Evolutionary conservation across 2,329 filamentous ascomycete genomes (phyloP).

Genomic region (Domatiomyces globalis): DNA sequence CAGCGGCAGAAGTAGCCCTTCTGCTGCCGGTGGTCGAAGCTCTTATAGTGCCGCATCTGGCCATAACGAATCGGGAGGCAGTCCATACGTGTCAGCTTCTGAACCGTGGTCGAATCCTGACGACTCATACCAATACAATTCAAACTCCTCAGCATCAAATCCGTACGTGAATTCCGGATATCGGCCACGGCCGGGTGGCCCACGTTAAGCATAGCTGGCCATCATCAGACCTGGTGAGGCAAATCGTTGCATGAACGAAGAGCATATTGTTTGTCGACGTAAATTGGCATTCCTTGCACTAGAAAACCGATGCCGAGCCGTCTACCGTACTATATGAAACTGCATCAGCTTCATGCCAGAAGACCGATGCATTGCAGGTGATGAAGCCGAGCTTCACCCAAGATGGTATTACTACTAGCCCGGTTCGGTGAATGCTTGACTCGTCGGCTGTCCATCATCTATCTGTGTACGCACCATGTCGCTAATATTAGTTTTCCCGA

Average conservation of each 20-base stretch:
- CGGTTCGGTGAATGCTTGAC: background rate
- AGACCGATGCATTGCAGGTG: background rate
- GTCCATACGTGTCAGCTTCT: slow-evolving; percentile 16
- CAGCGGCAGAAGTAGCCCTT: slow-evolving; percentile 15
- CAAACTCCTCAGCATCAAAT: slow-evolving; percentile 2
- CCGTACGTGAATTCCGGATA: slow-evolving; percentile 10
- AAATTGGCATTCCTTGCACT: background rate
- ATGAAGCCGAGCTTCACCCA: background rate
- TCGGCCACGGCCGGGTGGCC: slow-evolving; percentile 14
- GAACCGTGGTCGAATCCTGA: slow-evolving; percentile 17
- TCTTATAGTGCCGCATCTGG: background rate
- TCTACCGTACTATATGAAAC: background rate
- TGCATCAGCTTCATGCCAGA: background rate
- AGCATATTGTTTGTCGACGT: background rate
- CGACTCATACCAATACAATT: slow-evolving; percentile 7
- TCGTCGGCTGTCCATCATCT: too few species aligned
- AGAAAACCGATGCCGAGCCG: background rate
- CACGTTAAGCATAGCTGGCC: slow-evolving; percentile 5
- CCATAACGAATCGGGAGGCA: background rate
- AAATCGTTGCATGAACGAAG: background rate
- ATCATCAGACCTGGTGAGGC: background rate
- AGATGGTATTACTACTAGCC: background rate
- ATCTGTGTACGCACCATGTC: too few species aligned
- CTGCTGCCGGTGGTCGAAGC: background rate
- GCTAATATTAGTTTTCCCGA: slow-evolving; percentile 5